Evolutionary conservation across 2,329 filamentous ascomycete genomes (phyloP).

Genomic region (Pseudogymnoascus sp.): DNA sequence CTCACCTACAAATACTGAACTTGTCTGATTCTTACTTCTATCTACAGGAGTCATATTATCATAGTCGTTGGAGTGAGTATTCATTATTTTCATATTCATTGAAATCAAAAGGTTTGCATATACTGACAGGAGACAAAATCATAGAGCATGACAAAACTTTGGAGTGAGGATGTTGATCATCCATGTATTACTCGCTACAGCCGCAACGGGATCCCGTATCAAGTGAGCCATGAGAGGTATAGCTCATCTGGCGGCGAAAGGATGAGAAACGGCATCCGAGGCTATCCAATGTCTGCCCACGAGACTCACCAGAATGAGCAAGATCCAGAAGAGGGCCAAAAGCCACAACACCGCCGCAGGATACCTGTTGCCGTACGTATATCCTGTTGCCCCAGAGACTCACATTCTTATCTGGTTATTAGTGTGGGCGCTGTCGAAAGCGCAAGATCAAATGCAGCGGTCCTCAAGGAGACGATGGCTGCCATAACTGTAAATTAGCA

Average conservation of each 20-base stretch:
- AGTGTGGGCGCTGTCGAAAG: constrained; percentile 87
- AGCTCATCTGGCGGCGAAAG: constrained; percentile 13
- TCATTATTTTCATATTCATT: background rate
- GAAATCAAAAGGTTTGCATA: background rate
- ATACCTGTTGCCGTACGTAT: constrained; percentile 43
- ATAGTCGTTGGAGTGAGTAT: background rate
- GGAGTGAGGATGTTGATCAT: constrained; percentile 19
- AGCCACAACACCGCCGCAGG: constrained; percentile 29
- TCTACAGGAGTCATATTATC: background rate
- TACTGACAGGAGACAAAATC: background rate
- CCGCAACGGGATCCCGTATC: constrained; percentile 19
- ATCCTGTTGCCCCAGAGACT: constrained; percentile 11
- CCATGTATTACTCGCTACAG: constrained; percentile 19
- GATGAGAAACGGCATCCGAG: constrained; percentile 14
- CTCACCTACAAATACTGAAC: background rate
- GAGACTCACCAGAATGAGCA: constrained; percentile 18
- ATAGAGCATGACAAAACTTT: constrained; percentile 1
- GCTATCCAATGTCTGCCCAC: constrained; percentile 14
- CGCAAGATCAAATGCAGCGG: constrained; percentile 94
- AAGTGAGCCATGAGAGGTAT: constrained; percentile 23
- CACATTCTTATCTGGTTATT: background rate
- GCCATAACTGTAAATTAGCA: constrained; percentile 72
- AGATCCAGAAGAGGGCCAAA: constrained; percentile 19
- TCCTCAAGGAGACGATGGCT: constrained; percentile 72
- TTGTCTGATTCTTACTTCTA: background rate